These are phyloP conservation scores for Medicago ruthenica DNA, from an alignment of 306 rosid species.

Conservation along the genomic window DNA sequence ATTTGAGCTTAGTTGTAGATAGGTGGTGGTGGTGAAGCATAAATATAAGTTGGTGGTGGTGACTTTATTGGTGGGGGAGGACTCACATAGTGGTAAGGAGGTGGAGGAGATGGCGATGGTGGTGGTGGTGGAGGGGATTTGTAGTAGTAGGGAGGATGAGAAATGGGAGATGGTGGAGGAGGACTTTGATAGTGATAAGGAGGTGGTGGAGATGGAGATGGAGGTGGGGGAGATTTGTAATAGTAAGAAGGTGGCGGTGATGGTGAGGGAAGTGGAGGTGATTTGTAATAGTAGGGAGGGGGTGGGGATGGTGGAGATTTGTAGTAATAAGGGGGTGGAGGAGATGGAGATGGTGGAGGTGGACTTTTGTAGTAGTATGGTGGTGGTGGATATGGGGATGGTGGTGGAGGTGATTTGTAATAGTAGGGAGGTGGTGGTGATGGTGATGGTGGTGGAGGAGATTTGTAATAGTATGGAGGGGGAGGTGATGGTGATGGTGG, in stretches of 20 bases:
- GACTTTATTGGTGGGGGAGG: conserved; percentile 61
- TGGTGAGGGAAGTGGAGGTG: conserved; percentile 51
- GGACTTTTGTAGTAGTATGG: background rate
- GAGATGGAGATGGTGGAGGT: background rate
- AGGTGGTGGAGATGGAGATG: conserved; percentile 52
- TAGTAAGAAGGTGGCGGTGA: conserved; percentile 51
- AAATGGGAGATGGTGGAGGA: conserved; percentile 57
- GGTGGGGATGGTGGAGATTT: conserved; percentile 44
- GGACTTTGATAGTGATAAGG: conserved; percentile 56
- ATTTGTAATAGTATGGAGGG: background rate
- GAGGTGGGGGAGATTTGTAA: conserved; percentile 60
- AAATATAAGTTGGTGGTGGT: conserved; percentile 63
- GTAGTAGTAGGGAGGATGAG: conserved; percentile 57
- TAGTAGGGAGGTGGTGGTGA: background rate
- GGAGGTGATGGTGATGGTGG: conserved; percentile 9
- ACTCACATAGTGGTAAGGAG: conserved; percentile 61
- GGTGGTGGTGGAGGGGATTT: conserved; percentile 66
- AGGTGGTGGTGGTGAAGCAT: conserved; percentile 75
- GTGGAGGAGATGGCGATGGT: conserved; percentile 62
- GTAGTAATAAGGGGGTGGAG: conserved; percentile 39
- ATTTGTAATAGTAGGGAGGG: conserved; percentile 52
- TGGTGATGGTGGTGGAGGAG: conserved; percentile 2
- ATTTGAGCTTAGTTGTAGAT: conserved; percentile 46
- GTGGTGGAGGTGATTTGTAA: background rate
- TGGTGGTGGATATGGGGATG: background rate